phyloP scores from a whole-genome alignment of 2,329 filamentous ascomycete species.

The Paramyrothecium sp. region DNA sequence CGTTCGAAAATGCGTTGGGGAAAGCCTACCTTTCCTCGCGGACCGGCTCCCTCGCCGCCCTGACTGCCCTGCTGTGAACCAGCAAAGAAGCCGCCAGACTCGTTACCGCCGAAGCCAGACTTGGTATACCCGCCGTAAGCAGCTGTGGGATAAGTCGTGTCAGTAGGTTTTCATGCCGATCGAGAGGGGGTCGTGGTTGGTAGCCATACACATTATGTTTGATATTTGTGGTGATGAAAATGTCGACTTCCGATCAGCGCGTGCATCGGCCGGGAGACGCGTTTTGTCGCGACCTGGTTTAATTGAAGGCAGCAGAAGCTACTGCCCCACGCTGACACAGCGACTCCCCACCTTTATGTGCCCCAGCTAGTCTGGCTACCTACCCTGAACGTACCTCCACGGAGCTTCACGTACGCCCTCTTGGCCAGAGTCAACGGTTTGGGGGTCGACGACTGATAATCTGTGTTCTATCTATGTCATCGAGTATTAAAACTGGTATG shows the following conservation, averaged over 20 bases:
- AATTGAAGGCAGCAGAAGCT: constrained; percentile 18
- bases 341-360: background rate
- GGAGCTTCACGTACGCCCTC: too few species aligned
- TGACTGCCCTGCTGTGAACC: constrained; percentile 61
- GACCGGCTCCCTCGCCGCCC: constrained; percentile 29
- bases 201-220: constrained; percentile 32
- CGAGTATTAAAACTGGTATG: too few species aligned
- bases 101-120: constrained; percentile 52
- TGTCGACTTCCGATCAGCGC: background rate
- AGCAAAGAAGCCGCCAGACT: constrained; percentile 61
- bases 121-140: constrained; percentile 50
- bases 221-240: constrained; percentile 7
- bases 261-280: constrained; percentile 23
- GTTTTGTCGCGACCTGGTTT: constrained; percentile 29
- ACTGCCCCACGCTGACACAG: constrained; percentile 18
- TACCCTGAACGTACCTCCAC: too few species aligned
- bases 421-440: too few species aligned
- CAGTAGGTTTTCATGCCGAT: constrained; percentile 1
- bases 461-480: too few species aligned
- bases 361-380: too few species aligned
- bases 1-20: background rate
- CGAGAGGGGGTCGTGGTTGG: background rate
- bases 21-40: constrained; percentile 37
- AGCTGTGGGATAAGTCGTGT: constrained; percentile 26
- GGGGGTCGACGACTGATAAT: too few species aligned